These are phyloP conservation scores for Lecanosticta acicola DNA, from an alignment of 2,329 filamentous ascomycete species.

Conservation along the genomic window DNA sequence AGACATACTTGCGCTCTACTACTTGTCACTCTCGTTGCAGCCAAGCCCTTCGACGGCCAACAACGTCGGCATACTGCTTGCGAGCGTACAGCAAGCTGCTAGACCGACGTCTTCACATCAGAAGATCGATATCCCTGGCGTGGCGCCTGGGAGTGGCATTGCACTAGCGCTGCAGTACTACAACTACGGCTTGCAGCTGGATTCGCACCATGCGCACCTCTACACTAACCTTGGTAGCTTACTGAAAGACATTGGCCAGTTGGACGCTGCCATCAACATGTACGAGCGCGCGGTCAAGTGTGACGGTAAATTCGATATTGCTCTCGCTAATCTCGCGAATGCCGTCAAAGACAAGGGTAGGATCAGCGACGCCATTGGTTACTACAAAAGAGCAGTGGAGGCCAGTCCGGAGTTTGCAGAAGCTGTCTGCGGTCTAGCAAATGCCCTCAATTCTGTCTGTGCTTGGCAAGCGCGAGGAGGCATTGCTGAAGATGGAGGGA, in stretches of 20 bases:
- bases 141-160: slow-evolving; percentile 78
- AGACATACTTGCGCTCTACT: slow-evolving; percentile 91
- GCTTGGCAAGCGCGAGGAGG: slow-evolving; percentile 89
- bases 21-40: slow-evolving; percentile 86
- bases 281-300: slow-evolving; percentile 91
- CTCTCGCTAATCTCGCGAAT: slow-evolving; percentile 91
- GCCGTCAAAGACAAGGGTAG: slow-evolving; percentile 95
- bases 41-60: slow-evolving; percentile 97
- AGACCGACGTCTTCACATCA: slow-evolving; percentile 28
- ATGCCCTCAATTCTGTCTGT: slow-evolving; percentile 92
- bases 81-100: slow-evolving; percentile 75
- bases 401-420: slow-evolving; percentile 96
- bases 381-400: slow-evolving; percentile 82
- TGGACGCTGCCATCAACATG: slow-evolving; percentile 90
- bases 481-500: slow-evolving; percentile 65
- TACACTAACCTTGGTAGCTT: slow-evolving; percentile 95
- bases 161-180: slow-evolving; percentile 88
- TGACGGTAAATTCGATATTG: slow-evolving; percentile 94
- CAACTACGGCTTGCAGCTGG: slow-evolving; percentile 83
- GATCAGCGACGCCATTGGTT: slow-evolving; percentile 83
- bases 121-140: slow-evolving; percentile 59
- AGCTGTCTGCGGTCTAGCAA: slow-evolving; percentile 90
- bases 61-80: slow-evolving; percentile 95
- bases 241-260: slow-evolving; percentile 90
- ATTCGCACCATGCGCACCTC: slow-evolving; percentile 85